Evolutionary conservation across 1,284 basidiomycete genomes (phyloP).

Genomic region (Ganoderma lucidum): DNA sequence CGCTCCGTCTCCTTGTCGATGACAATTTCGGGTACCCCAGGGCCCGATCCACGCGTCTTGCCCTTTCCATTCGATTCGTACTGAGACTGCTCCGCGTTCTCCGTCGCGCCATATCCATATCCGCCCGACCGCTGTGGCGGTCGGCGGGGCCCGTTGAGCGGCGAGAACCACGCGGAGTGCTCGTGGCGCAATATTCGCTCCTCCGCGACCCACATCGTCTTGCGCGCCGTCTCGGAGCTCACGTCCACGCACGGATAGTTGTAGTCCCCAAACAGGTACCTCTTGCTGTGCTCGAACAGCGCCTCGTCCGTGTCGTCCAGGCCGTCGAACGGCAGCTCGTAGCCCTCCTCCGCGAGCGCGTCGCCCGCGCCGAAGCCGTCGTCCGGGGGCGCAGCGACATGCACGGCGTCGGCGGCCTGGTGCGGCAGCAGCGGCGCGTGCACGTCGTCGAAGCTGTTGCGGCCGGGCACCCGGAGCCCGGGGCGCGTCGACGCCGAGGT

Average conservation of each 20-base stretch:
- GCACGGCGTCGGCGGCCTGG: constrained; percentile 74
- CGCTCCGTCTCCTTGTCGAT: constrained; percentile 56
- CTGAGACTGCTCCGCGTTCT: constrained; percentile 33
- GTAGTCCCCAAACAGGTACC: constrained; percentile 91
- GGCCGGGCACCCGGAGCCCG: constrained; percentile 52
- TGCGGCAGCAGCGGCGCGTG: constrained; percentile 79
- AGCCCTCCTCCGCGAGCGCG: constrained; percentile 60
- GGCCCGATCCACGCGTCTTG: constrained; percentile 32
- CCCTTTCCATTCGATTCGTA: constrained; percentile 31
- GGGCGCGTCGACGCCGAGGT: constrained; percentile 32
- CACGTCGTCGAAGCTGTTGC: constrained; percentile 65
- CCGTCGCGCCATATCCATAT: constrained; percentile 71
- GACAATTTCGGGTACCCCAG: constrained; percentile 32
- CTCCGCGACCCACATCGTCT: constrained; percentile 75
- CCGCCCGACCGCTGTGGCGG: constrained; percentile 48
- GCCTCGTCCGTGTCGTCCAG: constrained; percentile 71
- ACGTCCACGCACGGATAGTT: constrained; percentile 91
- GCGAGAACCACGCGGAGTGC: constrained; percentile 74
- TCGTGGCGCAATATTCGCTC: constrained; percentile 74
- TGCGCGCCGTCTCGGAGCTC: constrained; percentile 74
- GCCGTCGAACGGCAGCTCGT: constrained; percentile 70
- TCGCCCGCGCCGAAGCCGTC: constrained; percentile 46
- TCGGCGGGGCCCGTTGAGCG: constrained; percentile 55
- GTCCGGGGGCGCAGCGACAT: constrained; percentile 54
- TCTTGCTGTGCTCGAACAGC: constrained; percentile 73